phyloP scores from a whole-genome alignment of 2,329 filamentous ascomycete genomes.

The Didymella segeticola region DNA sequence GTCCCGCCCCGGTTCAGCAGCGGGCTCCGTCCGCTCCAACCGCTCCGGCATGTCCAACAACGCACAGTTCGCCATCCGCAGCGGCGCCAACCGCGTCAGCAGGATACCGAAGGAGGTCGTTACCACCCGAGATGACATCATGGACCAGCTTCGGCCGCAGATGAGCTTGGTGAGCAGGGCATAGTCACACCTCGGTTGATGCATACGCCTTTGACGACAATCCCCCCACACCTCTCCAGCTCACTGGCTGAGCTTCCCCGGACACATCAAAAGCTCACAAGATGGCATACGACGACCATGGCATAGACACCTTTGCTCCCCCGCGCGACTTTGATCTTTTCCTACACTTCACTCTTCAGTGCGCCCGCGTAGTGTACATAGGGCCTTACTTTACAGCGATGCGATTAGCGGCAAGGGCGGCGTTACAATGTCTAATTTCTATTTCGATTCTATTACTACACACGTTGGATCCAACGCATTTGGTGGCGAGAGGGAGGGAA shows the following conservation, averaged over 20 bases:
- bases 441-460: neutral
- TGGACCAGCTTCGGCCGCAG: conserved; percentile 62
- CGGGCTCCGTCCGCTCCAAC: conserved; percentile 68
- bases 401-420: conserved; percentile 17
- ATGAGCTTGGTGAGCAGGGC: conserved; percentile 57
- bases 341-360: conserved; percentile 3
- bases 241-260: conserved; percentile 43
- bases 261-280: conserved; percentile 32
- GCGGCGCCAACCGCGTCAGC: conserved; percentile 85
- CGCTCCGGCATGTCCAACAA: conserved; percentile 75
- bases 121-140: conserved; percentile 74
- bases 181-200: conserved; percentile 24
- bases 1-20: conserved; percentile 49
- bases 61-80: conserved; percentile 75
- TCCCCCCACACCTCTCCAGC: conserved; percentile 25
- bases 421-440: conserved; percentile 20
- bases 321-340: neutral
- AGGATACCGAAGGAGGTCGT: conserved; percentile 82
- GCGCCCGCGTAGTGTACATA: conserved; percentile 19
- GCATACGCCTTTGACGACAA: conserved; percentile 33
- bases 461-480: neutral
- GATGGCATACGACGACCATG: conserved; percentile 21
- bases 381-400: conserved; percentile 15
- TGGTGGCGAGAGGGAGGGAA: neutral
- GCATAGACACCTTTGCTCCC: conserved; percentile 2